Evolutionary conservation across 2,329 filamentous ascomycete genomes (phyloP).

Genomic region (Trichoderma hamatum): DNA sequence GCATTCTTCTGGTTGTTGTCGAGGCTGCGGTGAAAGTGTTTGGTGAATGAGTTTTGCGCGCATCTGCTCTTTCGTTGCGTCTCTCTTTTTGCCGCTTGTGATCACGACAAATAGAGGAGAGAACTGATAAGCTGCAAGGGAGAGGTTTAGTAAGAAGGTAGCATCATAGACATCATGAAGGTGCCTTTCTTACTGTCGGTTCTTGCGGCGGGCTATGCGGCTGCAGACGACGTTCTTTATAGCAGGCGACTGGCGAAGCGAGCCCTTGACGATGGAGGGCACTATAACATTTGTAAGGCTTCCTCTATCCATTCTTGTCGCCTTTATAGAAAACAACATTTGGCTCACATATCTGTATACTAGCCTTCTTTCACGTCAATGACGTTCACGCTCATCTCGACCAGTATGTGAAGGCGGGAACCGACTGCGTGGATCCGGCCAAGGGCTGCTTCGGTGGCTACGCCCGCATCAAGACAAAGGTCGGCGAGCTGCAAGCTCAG

Average conservation of each 20-base stretch:
- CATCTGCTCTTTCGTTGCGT: not conserved
- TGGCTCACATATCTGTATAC: not conserved
- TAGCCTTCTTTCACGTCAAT: slow-evolving; percentile 69
- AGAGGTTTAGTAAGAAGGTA: not conserved
- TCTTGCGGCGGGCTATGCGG: slow-evolving; percentile 35
- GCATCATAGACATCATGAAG: slow-evolving; percentile 2
- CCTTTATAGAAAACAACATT: not conserved
- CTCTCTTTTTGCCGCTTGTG: not conserved
- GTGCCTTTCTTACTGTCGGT: slow-evolving; percentile 34
- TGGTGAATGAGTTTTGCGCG: not conserved
- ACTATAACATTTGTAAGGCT: slow-evolving; percentile 56
- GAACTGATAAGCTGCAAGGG: not conserved
- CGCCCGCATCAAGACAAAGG: slow-evolving; percentile 62
- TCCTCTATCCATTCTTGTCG: not conserved
- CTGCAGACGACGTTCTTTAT: slow-evolving; percentile 52
- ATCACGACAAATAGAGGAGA: not conserved
- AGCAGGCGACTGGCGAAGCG: slow-evolving; percentile 55
- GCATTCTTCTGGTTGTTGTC: not conserved
- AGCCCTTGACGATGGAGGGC: slow-evolving; percentile 50
- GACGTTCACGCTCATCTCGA: slow-evolving; percentile 70
- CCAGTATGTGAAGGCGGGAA: slow-evolving; percentile 62
- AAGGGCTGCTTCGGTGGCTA: slow-evolving; percentile 67
- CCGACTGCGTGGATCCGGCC: slow-evolving; percentile 60
- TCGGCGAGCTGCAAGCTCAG: slow-evolving; percentile 58
- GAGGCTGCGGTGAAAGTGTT: not conserved